Conservation (phyloP, 2,329 filamentous ascomycete species). For the Colletotrichum kahawae region DNA sequence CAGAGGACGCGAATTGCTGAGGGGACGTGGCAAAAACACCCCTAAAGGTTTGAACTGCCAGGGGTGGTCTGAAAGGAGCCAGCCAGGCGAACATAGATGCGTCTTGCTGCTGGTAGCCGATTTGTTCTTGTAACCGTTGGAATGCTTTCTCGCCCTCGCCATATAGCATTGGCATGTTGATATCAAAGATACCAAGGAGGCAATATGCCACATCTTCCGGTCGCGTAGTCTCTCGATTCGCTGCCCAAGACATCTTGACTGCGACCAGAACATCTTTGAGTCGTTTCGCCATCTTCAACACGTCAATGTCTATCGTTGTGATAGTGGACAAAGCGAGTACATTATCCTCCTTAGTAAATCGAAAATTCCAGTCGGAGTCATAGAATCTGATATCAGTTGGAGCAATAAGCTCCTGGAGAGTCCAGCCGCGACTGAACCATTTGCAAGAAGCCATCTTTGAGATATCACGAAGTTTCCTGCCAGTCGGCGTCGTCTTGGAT, state of each 20-base stretch:
- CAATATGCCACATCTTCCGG: slow-evolving; percentile 30
- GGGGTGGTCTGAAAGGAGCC: too few species aligned
- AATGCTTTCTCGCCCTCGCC: slow-evolving; percentile 31
- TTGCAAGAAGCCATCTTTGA: not conserved
- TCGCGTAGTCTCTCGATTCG: slow-evolving; percentile 25
- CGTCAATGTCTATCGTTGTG: not conserved
- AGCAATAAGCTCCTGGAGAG: slow-evolving; percentile 26
- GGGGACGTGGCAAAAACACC: not conserved
- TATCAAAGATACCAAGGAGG: slow-evolving; percentile 31
- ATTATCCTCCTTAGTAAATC: slow-evolving; percentile 6
- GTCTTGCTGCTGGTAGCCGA: not conserved
- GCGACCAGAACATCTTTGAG: slow-evolving; percentile 12
- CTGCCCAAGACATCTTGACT: slow-evolving; percentile 33
- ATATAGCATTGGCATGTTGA: slow-evolving; percentile 32
- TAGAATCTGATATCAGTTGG: slow-evolving; percentile 20
- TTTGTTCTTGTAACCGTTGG: slow-evolving; percentile 19
- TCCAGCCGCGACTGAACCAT: slow-evolving; percentile 28
- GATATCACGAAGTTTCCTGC: too few species aligned
- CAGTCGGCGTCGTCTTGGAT: too few species aligned
- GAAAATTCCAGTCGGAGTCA: slow-evolving; percentile 12
- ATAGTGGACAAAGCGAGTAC: not conserved
- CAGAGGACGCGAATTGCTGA: not conserved
- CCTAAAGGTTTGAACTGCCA: too few species aligned
- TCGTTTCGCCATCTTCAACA: not conserved
- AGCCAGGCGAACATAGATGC: slow-evolving; percentile 1